Conservation (phyloP, 2,329 filamentous ascomycete species). For the Phoma sp. region DNA sequence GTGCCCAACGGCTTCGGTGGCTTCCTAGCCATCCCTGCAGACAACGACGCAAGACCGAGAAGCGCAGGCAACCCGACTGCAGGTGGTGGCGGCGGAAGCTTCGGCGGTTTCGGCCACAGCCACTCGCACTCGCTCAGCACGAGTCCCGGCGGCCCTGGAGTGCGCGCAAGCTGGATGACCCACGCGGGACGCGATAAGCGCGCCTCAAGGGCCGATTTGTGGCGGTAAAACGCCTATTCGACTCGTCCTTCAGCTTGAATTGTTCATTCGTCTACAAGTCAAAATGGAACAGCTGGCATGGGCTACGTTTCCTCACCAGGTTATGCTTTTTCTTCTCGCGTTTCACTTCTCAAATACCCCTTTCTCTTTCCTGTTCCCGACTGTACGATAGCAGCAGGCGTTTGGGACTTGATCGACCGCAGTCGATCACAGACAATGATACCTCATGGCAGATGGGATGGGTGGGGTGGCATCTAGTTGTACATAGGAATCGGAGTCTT, state of each 20-base stretch:
- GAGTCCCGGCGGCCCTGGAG: constrained; percentile 23
- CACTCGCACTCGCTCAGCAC: constrained; percentile 36
- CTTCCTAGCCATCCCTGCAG: constrained; percentile 66
- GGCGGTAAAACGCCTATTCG: constrained; percentile 25
- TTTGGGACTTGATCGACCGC: constrained; percentile 5
- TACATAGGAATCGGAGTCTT: constrained; percentile 19
- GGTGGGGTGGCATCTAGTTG: constrained; percentile 7
- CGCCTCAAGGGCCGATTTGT: constrained; percentile 44
- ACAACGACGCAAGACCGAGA: constrained; percentile 39
- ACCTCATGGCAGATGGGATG: constrained; percentile 9
- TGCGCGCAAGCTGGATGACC: constrained; percentile 41
- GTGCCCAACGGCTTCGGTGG: constrained; percentile 72
- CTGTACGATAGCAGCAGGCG: constrained; percentile 18
- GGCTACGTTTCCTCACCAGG: background rate
- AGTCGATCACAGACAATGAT: background rate
- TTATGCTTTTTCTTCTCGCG: constrained; percentile 3
- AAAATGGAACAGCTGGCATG: no score
- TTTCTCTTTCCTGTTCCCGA: constrained; percentile 16
- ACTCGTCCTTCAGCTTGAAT: background rate
- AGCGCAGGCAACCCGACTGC: constrained; percentile 41
- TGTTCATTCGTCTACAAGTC: background rate
- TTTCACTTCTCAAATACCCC: constrained; percentile 23
- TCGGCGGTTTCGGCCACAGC: constrained; percentile 22
- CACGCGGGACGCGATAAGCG: constrained; percentile 42
- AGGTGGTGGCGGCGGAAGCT: constrained; percentile 25